Conservation (phyloP, 179 eudicot species). For the Beta lomatogona region DNA sequence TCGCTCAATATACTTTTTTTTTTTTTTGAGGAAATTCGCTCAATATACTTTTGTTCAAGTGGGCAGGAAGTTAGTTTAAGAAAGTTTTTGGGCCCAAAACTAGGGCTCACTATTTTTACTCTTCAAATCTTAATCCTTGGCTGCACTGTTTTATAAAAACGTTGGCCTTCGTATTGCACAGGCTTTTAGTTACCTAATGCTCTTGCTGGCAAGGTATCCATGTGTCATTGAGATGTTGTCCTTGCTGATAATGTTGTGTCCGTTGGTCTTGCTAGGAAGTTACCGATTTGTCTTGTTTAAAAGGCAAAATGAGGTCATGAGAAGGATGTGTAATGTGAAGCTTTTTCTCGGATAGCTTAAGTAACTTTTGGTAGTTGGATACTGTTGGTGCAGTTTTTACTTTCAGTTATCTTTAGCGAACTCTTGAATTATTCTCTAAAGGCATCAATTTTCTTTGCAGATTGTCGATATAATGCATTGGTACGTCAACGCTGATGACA, state of each 20-base stretch:
- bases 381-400: neutral
- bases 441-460: slow-evolving; percentile 42
- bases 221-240: neutral
- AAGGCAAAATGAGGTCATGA: neutral
- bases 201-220: neutral
- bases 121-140: too few species aligned
- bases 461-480: slow-evolving; percentile 72
- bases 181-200: neutral
- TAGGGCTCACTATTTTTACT: too few species aligned
- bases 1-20: too few species aligned
- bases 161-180: neutral
- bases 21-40: too few species aligned
- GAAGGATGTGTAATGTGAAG: neutral
- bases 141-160: too few species aligned
- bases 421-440: neutral
- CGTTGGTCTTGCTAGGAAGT: neutral
- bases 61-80: too few species aligned
- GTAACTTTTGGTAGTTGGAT: neutral
- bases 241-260: neutral
- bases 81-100: too few species aligned
- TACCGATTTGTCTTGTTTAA: neutral
- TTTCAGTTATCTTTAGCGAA: neutral
- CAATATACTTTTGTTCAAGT: too few species aligned
- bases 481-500: slow-evolving; percentile 73
- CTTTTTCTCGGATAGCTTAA: neutral